Base-by-base conservation (phyloP, 768 basidiomycete species). In the Kwoniella botswanensis region DNA sequence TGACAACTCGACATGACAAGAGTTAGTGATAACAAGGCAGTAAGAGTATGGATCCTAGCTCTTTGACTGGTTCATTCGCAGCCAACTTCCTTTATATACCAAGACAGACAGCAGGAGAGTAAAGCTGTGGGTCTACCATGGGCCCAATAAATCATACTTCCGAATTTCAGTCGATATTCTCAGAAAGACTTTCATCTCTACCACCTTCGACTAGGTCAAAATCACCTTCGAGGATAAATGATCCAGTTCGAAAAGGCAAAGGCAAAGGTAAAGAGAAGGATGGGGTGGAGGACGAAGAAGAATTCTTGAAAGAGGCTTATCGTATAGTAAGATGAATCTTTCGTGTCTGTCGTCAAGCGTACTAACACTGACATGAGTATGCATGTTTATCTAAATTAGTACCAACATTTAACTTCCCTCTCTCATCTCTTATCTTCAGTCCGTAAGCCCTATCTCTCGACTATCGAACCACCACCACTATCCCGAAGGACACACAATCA, bases 381-480 rank as follows among this genome's bases (percentile, higher is more conserved):
- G 7, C 24, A 41, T 43, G 26, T 10, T 35, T 60, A 12, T 6
- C 22, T 41, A 26, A 56, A 29, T 41, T 65, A 83, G 82, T 67
- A 83, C 66, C 67, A 68, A 13, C 82, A 83, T 71, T 74, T 83
- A 10, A 15, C 58, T 15, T 73, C 77, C 5, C 76, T 85, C 5
- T 55, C 71, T 21, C 57, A 44, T 5, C 83, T 95, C 88, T 87
- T 98, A 54, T 82, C 86, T 43, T 86, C 87, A 67, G 89, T 98
- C 69, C 90, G 94, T 15, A 90, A 90, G 65, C 89, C 95, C 35
- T 99, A 99, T 85, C 87, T 98, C 76, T 93, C 71, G 89, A 92
- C 73, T 18, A 18, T 83, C 83, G 74, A 72, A 11, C 79, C 76
- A 21, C 90, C 15, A 86, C 88, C 69, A 76, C 81, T 65, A 26